Percentiles rank a stretch among this genome's conserved stretches.
Evolutionary conservation across 305 asterid genomes (phyloP).

Genomic region (Fraxinus nigra): DNA sequence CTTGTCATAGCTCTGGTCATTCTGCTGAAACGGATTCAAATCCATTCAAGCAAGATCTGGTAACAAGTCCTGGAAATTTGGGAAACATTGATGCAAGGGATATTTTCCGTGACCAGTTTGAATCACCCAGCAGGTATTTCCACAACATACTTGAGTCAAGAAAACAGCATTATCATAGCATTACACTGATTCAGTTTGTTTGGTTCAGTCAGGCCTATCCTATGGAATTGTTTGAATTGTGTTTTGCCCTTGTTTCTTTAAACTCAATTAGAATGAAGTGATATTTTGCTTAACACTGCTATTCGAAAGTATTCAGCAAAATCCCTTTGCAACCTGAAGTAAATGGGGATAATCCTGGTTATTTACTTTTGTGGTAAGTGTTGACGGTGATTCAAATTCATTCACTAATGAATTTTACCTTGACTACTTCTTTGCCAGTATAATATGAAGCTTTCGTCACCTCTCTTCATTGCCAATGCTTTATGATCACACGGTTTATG

Average conservation of each 20-base stretch:
- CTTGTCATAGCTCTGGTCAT: conserved; percentile 42
- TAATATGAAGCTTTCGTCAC: background rate
- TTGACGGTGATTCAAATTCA: conserved; percentile 4
- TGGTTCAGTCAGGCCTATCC: conserved; percentile 13
- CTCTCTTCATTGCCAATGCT: conserved; percentile 15
- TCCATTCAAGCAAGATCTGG: conserved; percentile 35
- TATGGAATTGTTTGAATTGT: background rate
- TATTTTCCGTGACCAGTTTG: conserved; percentile 40
- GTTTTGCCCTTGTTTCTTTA: background rate
- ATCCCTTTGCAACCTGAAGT: conserved; percentile 4
- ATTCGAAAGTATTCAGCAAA: background rate
- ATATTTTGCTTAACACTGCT: conserved; percentile 7
- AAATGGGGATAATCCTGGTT: background rate
- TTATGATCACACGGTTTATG: background rate
- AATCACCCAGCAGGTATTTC: conserved; percentile 59
- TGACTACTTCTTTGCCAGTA: background rate
- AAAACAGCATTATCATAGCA: conserved; percentile 16
- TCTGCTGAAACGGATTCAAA: conserved; percentile 43
- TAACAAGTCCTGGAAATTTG: conserved; percentile 33
- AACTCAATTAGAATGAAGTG: conserved; percentile 19
- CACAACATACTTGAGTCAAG: conserved; percentile 16
- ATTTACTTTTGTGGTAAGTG: conserved; percentile 7
- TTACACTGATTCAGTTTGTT: conserved; percentile 18
- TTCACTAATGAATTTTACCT: background rate
- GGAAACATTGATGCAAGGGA: conserved; percentile 40